Evolutionary conservation across 495 filamentous ascomycete genomes (phyloP).

Genomic region (Talaromyces trachyspermus): DNA sequence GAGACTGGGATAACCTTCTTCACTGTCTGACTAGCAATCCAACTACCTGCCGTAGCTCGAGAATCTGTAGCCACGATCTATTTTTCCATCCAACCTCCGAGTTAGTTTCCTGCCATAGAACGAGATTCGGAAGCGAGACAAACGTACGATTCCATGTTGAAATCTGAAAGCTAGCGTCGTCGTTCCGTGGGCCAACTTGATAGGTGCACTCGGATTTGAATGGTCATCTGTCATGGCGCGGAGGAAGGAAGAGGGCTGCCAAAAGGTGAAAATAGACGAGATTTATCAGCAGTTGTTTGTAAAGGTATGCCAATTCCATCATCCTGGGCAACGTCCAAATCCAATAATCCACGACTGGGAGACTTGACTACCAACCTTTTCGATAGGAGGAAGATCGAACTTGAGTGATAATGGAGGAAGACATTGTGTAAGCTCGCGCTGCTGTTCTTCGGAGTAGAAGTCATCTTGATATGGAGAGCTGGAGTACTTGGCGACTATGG

Average conservation of each 20-base stretch:
- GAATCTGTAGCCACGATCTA: slow-evolving; percentile 94
- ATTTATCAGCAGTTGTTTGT: not conserved
- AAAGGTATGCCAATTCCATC: not conserved
- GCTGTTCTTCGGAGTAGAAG: slow-evolving; percentile 63
- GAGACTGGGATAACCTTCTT: slow-evolving; percentile 87
- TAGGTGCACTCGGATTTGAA: slow-evolving; percentile 90
- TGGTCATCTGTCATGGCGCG: slow-evolving; percentile 95
- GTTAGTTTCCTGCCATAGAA: not conserved
- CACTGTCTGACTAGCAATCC: slow-evolving; percentile 98
- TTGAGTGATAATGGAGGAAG: slow-evolving; percentile 71
- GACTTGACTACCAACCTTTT: slow-evolving; percentile 57
- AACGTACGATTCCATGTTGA: slow-evolving; percentile 76
- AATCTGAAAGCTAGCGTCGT: slow-evolving; percentile 98
- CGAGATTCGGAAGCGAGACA: slow-evolving; percentile 1
- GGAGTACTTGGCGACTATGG: slow-evolving; percentile 84
- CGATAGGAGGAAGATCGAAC: slow-evolving; percentile 90
- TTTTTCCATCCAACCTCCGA: slow-evolving; percentile 4
- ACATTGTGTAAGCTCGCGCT: slow-evolving; percentile 61
- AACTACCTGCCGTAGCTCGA: slow-evolving; percentile 89
- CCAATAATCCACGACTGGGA: too few species aligned
- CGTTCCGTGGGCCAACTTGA: slow-evolving; percentile 98
- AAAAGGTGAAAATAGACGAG: not conserved
- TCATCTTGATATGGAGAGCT: slow-evolving; percentile 65
- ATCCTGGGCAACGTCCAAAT: not conserved
- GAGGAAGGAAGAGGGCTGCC: slow-evolving; percentile 83